These are phyloP conservation scores for Myrica gale DNA, from an alignment of 306 rosid species.

Conservation along the genomic window DNA sequence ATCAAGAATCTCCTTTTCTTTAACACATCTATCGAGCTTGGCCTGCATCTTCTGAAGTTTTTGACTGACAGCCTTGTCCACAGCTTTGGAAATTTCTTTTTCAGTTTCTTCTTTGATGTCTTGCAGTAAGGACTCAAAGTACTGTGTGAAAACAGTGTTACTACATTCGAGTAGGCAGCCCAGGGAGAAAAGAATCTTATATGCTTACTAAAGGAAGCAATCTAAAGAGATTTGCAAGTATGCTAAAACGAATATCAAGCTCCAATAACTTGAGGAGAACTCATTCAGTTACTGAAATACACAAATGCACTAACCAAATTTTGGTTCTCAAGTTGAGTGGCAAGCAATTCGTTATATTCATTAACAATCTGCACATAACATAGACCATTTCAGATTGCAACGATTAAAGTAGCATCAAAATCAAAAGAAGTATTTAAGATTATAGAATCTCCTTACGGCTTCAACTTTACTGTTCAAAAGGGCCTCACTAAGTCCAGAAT, in stretches of 20 bases:
- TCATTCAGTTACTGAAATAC: neutral
- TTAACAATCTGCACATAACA: constrained; percentile 69
- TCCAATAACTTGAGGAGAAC: constrained; percentile 12
- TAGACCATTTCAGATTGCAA: constrained; percentile 15
- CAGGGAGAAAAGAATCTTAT: constrained; percentile 1
- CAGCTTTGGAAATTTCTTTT: constrained; percentile 58
- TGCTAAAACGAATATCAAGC: constrained; percentile 3
- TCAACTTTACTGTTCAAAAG: constrained; percentile 88
- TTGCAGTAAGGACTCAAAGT: constrained; percentile 84
- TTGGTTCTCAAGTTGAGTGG: constrained; percentile 88
- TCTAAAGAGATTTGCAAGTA: constrained; percentile 13
- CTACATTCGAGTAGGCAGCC: neutral
- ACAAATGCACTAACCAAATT: constrained; percentile 56
- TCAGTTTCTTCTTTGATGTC: constrained; percentile 86
- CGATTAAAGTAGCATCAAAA: constrained; percentile 11
- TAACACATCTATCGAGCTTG: constrained; percentile 68
- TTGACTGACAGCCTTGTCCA: constrained; percentile 63
- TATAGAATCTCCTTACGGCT: constrained; percentile 61
- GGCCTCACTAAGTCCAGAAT: constrained; percentile 71
- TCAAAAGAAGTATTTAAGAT: constrained; percentile 8
- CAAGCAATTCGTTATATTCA: constrained; percentile 88
- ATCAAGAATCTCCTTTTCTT: constrained; percentile 80
- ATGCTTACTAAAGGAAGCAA: constrained; percentile 5
- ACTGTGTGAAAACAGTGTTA: constrained; percentile 45
- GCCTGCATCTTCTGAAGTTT: constrained; percentile 76